Evolutionary conservation across 2,329 filamentous ascomycete species (phyloP).

Genomic region (Camptophora hylomeconis): DNA sequence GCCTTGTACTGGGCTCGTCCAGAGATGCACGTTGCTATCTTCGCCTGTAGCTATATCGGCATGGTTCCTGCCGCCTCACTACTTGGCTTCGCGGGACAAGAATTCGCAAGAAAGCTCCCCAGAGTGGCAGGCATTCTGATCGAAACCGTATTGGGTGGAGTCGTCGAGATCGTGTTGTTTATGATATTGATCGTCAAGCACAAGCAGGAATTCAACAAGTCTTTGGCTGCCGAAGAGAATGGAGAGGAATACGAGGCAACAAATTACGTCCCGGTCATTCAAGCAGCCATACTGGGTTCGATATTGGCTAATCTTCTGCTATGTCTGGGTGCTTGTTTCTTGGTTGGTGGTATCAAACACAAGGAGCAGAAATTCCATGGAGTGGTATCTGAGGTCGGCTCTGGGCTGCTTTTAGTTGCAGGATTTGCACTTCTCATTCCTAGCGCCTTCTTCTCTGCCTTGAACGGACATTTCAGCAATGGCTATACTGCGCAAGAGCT

Average conservation of each 20-base stretch:
- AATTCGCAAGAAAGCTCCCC: constrained; percentile 60
- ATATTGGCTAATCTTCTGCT: constrained; percentile 71
- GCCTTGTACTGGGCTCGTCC: constrained; percentile 45
- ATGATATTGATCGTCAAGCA: constrained; percentile 51
- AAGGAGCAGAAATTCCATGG: constrained; percentile 61
- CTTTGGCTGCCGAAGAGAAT: constrained; percentile 34
- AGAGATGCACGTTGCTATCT: constrained; percentile 49
- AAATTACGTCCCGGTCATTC: constrained; percentile 51
- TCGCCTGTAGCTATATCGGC: constrained; percentile 59
- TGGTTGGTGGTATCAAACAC: constrained; percentile 57
- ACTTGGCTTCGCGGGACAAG: constrained; percentile 60
- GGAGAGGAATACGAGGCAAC: too few relatives aligned
- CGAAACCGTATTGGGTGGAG: constrained; percentile 50
- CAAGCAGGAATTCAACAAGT: background rate
- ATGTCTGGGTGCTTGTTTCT: constrained; percentile 69
- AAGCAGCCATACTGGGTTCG: constrained; percentile 71
- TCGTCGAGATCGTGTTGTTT: constrained; percentile 75
- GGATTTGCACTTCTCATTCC: constrained; percentile 40
- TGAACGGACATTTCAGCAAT: constrained; percentile 39
- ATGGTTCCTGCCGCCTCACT: constrained; percentile 61
- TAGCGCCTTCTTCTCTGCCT: constrained; percentile 33
- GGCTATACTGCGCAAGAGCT: constrained; percentile 30
- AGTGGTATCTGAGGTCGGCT: constrained; percentile 66
- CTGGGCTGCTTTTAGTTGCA: constrained; percentile 63
- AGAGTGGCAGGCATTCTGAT: constrained; percentile 45